phyloP scores from a whole-genome alignment of 2,329 filamentous ascomycete species.

The Alternaria hordeiaustralica region DNA sequence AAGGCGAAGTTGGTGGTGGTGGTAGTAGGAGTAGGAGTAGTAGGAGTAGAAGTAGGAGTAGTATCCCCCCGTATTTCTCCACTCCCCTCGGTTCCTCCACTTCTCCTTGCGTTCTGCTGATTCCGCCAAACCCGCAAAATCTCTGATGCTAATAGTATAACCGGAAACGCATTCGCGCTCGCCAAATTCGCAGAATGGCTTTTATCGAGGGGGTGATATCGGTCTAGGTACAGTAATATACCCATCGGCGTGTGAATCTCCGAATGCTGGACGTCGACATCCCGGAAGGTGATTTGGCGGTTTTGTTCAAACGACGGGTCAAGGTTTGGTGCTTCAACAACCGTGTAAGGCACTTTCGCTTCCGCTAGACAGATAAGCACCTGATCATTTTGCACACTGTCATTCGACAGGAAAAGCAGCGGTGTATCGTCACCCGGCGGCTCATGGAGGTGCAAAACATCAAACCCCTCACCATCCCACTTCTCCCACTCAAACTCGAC shows the following conservation, averaged over 20 bases:
- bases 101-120: not conserved
- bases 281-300: constrained; percentile 39
- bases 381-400: constrained; percentile 37
- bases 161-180: constrained; percentile 28
- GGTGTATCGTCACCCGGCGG: constrained; percentile 43
- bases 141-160: constrained; percentile 18
- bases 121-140: constrained; percentile 29
- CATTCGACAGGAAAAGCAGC: constrained; percentile 48
- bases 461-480: constrained; percentile 80
- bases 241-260: constrained; percentile 33
- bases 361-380: constrained; percentile 42
- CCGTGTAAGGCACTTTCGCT: constrained; percentile 27
- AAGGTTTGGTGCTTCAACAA: constrained; percentile 24
- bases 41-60: not conserved
- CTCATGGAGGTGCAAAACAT: constrained; percentile 71
- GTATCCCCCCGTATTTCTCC: not conserved
- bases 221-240: constrained; percentile 46
- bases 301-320: constrained; percentile 26
- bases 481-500: constrained; percentile 75
- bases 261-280: constrained; percentile 43
- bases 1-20: not conserved
- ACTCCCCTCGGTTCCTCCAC: not conserved
- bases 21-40: not conserved
- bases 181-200: constrained; percentile 13
- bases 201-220: constrained; percentile 33